Evolutionary conservation across 78 protist genomes (phyloP), one percentile per base, ranked within the genome.

Genomic region (Tieghemostelium lacteum): DNA sequence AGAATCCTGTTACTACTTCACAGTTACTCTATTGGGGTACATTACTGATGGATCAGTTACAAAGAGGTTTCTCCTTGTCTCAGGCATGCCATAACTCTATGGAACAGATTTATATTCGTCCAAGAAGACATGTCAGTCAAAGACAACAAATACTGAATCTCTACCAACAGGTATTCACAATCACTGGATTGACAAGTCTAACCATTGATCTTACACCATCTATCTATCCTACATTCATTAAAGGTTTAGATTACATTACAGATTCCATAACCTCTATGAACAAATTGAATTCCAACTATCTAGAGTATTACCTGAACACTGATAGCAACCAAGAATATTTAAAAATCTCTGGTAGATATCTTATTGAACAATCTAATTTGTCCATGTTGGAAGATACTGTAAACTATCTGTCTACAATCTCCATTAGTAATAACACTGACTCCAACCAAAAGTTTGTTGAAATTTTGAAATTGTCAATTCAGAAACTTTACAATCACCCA

Each of bases 81-180:
- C 10, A 22, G 3, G 12, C 91, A 22, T 22, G 66, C 22, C 22
- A 24, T 33, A 29, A 57, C 45, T 83, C 91, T 40, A 83, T 83
- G 91, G 75, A 83, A 39, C 91, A 83, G 57, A 83, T 83, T 14
- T 83, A 55, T 64, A 42, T 83, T 66, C 77, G 91, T 69, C 91
- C 91, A 66, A 42, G 91, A 37, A 58, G 91, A 40, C 78, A 50
- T 50, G 14, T 29, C 36, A 10, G 40, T 31, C 91, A 83, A 69
- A 39, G 72, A 28, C 37, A 36, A n/a, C 24, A 39, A 3, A 72
- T 83, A 57, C 37, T 8, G 24, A 37, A 19, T 22, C 33, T 73
- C 22, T 73, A 28, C 57, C 12, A 42, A 8, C 17, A n/a, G 22
- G 20, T 42, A 17, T 67, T 67, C 40, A 42, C 12, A 17, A 42